Conservation (phyloP, 2,329 filamentous ascomycete genomes). For the Juglanconis juglandina region DNA sequence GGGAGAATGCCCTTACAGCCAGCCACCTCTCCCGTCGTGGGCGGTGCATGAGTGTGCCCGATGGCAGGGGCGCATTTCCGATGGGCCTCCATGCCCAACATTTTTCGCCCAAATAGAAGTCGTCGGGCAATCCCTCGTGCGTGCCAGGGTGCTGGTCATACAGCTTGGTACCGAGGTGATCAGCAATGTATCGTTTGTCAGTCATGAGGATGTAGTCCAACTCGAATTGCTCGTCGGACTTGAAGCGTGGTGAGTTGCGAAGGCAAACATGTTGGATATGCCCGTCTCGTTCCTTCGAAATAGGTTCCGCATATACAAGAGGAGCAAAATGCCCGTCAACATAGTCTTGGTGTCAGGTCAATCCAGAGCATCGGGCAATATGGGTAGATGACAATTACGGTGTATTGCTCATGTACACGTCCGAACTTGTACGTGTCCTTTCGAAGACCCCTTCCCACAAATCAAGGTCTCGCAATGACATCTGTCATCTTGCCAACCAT, state of each 20-base stretch:
- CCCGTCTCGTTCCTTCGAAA: too few relatives aligned
- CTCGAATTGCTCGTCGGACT: constrained; percentile 24
- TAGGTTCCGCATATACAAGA: too few relatives aligned
- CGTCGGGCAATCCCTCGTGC: background rate
- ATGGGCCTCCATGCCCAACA: constrained; percentile 21
- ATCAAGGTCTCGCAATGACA: too few relatives aligned
- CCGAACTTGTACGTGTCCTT: too few relatives aligned
- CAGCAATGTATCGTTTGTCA: constrained; percentile 21
- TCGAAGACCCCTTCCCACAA: too few relatives aligned
- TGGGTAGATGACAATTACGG: too few relatives aligned
- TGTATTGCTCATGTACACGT: too few relatives aligned
- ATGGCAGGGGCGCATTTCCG: constrained; percentile 4
- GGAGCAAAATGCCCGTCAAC: too few relatives aligned
- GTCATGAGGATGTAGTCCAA: constrained; percentile 29
- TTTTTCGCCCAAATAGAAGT: constrained; percentile 16
- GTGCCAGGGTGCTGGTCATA: background rate
- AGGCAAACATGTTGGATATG: too few relatives aligned
- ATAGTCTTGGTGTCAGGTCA: too few relatives aligned
- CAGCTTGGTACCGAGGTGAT: constrained; percentile 22
- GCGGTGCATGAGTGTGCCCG: constrained; percentile 17
- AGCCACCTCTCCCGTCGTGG: constrained; percentile 24
- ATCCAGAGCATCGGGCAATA: too few relatives aligned
- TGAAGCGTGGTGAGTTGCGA: constrained; percentile 24
- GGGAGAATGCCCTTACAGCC: constrained; percentile 20
- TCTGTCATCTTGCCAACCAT: too few relatives aligned